A percentile compares a stretch with the other conserved stretches of the same genome.
phyloP scores from a whole-genome alignment of 1,284 basidiomycete genomes.

The Paramarasmius palmivorus region DNA sequence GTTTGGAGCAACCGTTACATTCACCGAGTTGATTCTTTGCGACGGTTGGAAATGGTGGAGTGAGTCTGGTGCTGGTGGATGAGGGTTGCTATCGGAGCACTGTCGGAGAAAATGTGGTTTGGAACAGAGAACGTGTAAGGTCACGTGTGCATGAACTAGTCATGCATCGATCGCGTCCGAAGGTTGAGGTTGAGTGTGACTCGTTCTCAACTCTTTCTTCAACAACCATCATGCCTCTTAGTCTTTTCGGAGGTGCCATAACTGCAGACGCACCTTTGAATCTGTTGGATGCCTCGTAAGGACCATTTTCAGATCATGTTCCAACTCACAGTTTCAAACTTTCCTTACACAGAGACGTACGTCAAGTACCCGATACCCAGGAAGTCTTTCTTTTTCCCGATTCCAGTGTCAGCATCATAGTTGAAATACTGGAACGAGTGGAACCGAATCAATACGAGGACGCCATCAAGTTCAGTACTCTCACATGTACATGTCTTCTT shows the following conservation, averaged over 20 bases:
- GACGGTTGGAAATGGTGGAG: too few relatives aligned
- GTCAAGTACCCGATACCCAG: conserved; percentile 96
- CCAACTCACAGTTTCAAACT: not conserved
- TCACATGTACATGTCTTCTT: conserved; percentile 12
- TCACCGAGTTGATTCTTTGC: too few relatives aligned
- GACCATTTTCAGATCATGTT: conserved; percentile 19
- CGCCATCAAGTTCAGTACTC: conserved; percentile 63
- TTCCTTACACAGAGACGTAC: conserved; percentile 62
- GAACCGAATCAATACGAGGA: conserved; percentile 56
- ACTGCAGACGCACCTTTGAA: conserved; percentile 54
- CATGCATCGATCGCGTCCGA: too few relatives aligned
- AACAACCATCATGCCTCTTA: conserved; percentile 9
- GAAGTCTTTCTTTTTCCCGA: conserved; percentile 86
- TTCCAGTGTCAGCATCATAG: conserved; percentile 75
- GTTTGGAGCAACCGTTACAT: too few relatives aligned
- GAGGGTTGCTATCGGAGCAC: too few relatives aligned
- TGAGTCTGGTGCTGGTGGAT: too few relatives aligned
- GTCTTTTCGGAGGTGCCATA: conserved; percentile 84
- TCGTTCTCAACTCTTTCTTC: not conserved
- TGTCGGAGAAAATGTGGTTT: too few relatives aligned
- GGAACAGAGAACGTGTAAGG: too few relatives aligned
- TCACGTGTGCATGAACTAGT: too few relatives aligned
- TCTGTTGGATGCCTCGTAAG: conserved; percentile 88
- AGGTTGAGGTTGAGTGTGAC: too few relatives aligned
- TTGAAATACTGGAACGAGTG: conserved; percentile 85